Evolutionary conservation across 2,329 filamentous ascomycete species (phyloP), one percentile per base, ranked within the genome.

Genomic region (Clarireedia sp.): DNA sequence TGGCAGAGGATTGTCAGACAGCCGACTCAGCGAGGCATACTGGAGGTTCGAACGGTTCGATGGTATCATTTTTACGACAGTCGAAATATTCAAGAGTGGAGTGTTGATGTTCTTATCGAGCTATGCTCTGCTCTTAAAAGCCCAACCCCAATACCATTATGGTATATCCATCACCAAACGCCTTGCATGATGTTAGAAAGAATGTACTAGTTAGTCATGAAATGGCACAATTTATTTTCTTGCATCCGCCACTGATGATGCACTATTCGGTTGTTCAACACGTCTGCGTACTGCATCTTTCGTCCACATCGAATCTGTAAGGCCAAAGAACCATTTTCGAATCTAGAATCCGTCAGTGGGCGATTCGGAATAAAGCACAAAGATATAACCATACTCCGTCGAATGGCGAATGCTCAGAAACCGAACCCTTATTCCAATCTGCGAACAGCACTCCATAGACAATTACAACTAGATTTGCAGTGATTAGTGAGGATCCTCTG

Each of bases 391-490:
- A 60, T 72, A 81, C 78, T 37, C 70, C 72, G 59, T 77, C 70
- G 59, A 82, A 80, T 2, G 78, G 78, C 48, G 75, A 73, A 3
- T 70, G 66, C 9, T 66, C 60, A 44, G 60, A 54, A 8, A 57
- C 66, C 43, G 61, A 53, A n/a, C 51, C 51, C 29, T 50, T 66
- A 23, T 73, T 69, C 75, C 75, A 81, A 60, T 86, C 81, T 75
- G 85, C 76, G 67, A 83, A 86, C 54, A 86, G 69, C 29, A 84
- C 74, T 26, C 77, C 73, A 62, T 85, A 86, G 23, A 75, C 69
- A 9, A 74, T 60, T 36, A 82, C 77, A 68, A 75, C 78, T 81
- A 59, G 21, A 48, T 17, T n/a, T 43, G 16, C 29, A 36, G 63
- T 58, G 37, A 56, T 38, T 24, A 19, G 36, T 24, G 26, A 26